Conservation (phyloP, 2,329 filamentous ascomycete genomes). For the Colletotrichum liriopes region DNA sequence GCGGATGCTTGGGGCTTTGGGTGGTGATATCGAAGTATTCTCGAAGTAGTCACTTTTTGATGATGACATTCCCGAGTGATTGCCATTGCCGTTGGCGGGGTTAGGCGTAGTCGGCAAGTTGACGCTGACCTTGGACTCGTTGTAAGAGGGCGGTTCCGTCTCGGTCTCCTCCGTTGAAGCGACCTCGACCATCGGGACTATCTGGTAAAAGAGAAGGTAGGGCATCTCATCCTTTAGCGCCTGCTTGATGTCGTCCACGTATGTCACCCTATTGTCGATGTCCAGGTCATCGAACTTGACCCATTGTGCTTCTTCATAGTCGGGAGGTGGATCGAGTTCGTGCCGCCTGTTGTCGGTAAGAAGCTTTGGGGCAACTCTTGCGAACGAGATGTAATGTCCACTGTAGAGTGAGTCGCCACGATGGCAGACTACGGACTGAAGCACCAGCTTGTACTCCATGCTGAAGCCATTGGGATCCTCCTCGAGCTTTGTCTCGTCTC, state of each 20-base stretch:
- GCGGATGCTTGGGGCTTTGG: constrained; percentile 65
- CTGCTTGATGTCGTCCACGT: constrained; percentile 83
- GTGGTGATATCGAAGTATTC: constrained; percentile 51
- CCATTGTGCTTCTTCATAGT: constrained; percentile 84
- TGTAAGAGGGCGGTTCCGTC: constrained; percentile 72
- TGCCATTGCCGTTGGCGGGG: constrained; percentile 49
- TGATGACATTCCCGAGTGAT: constrained; percentile 47
- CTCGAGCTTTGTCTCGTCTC: constrained; percentile 78
- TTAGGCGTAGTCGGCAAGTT: constrained; percentile 50
- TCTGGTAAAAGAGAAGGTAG: constrained; percentile 95
- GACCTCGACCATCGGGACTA: constrained; percentile 86
- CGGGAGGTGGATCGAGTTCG: constrained; percentile 71
- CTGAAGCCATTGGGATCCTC: constrained; percentile 75
- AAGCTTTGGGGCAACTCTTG: constrained; percentile 78
- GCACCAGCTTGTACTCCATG: constrained; percentile 92
- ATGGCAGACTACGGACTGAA: constrained; percentile 95
- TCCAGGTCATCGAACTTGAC: constrained; percentile 92
- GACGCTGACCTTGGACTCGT: constrained; percentile 64
- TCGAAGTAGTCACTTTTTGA: constrained; percentile 64
- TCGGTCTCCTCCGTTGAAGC: constrained; percentile 65
- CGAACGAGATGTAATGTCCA: constrained; percentile 92
- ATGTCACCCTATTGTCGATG: constrained; percentile 76
- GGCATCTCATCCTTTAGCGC: constrained; percentile 90
- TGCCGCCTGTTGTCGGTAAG: constrained; percentile 73
- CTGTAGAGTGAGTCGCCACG: constrained; percentile 87